These are phyloP conservation scores for Meredithiella fracta DNA, from an alignment of 2,329 filamentous ascomycete genomes.

Conservation along the genomic window DNA sequence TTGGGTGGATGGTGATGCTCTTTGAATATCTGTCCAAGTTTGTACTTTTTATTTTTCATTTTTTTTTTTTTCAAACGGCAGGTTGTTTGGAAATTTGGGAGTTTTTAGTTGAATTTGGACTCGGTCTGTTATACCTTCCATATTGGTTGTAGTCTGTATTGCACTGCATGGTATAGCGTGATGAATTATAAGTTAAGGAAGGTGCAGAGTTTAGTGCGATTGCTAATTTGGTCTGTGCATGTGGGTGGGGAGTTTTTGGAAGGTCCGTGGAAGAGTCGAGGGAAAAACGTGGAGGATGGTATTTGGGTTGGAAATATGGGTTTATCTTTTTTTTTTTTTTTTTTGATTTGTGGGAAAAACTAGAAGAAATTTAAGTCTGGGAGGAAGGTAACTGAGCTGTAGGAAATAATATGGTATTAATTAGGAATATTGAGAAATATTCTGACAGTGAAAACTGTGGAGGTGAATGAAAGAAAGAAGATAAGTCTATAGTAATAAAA, in stretches of 20 bases:
- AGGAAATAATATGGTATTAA: neutral
- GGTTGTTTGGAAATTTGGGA: too few relatives aligned
- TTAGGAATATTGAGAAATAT: too few relatives aligned
- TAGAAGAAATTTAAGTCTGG: too few relatives aligned
- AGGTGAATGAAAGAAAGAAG: neutral
- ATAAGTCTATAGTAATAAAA: neutral
- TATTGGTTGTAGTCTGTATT: neutral
- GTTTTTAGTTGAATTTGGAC: too few relatives aligned
- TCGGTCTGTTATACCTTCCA: too few relatives aligned
- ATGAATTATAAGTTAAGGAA: neutral
- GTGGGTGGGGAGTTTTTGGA: too few relatives aligned
- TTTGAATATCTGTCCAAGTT: neutral
- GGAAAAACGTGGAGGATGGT: neutral
- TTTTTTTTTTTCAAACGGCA: neutral
- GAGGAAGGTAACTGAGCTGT: neutral
- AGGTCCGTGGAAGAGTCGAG: neutral
- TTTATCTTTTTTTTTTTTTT: neutral
- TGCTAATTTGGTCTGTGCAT: too few relatives aligned
- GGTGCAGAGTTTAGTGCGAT: neutral
- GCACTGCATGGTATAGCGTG: too few relatives aligned
- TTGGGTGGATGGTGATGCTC: neutral
- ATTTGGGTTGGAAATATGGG: too few relatives aligned
- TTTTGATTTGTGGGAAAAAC: neutral
- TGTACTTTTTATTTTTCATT: neutral
- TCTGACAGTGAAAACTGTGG: neutral